Conservation (phyloP, 2,329 filamentous ascomycete species). For the Nectriaceae sp. region DNA sequence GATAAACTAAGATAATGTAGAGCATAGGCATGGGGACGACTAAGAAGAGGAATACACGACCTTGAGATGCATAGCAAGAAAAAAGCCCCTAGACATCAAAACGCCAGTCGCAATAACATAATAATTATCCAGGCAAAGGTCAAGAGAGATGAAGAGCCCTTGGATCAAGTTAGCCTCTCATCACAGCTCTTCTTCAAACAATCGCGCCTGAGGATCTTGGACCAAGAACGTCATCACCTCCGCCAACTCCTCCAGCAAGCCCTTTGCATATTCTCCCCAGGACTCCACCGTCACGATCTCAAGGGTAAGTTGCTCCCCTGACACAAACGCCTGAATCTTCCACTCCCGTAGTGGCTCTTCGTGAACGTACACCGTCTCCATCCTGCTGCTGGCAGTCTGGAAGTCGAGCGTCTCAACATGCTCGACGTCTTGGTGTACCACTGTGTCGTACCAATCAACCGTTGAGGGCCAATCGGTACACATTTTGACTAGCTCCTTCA, state of each 20-base stretch:
- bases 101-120: no score
- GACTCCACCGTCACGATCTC: conserved; percentile 63
- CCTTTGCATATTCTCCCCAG: conserved; percentile 53
- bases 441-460: conserved; percentile 52
- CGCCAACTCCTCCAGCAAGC: conserved; percentile 53
- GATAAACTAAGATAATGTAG: no score
- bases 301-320: conserved; percentile 51
- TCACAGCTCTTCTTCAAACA: conserved; percentile 18
- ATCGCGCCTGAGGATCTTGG: conserved; percentile 7
- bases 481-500: conserved; percentile 52
- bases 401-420: conserved; percentile 59
- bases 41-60: no score
- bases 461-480: conserved; percentile 46
- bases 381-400: conserved; percentile 39
- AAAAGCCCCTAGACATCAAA: no score
- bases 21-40: no score
- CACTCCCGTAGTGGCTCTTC: conserved; percentile 57
- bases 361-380: conserved; percentile 62
- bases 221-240: conserved; percentile 21
- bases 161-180: no score
- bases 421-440: conserved; percentile 61
- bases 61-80: no score
- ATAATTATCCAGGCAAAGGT: no score
- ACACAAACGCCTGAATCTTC: conserved; percentile 63
- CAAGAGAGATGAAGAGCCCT: no score